Percentiles rank a stretch among this genome's conserved stretches.
Evolutionary conservation across 164 flowering plant genomes (phyloP).

Genomic region (Aristolochia contorta): DNA sequence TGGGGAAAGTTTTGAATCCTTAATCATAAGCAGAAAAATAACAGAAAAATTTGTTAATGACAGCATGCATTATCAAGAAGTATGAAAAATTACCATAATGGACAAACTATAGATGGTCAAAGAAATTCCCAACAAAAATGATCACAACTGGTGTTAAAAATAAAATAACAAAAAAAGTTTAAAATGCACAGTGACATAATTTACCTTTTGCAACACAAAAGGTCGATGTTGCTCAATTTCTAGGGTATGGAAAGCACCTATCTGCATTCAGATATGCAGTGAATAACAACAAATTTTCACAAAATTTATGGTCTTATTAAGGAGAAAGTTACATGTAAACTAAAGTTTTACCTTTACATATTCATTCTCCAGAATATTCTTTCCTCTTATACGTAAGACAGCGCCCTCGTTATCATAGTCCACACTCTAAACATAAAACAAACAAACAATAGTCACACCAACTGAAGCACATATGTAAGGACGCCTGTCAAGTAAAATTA

Average conservation of each 20-base stretch:
- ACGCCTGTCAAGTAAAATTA: no score
- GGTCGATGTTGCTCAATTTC: conserved; percentile 78
- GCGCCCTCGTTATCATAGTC: conserved; percentile 80
- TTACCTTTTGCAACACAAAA: conserved; percentile 79
- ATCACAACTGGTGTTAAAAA: no score
- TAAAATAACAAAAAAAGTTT: no score
- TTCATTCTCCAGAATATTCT: conserved; percentile 62
- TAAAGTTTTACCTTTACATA: conserved; percentile 50
- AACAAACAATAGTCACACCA: background rate
- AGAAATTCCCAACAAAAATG: no score
- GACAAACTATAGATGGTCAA: no score
- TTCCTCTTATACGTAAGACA: conserved; percentile 72
- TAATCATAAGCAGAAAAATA: no score
- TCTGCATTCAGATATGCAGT: conserved; percentile 32
- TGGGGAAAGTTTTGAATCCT: no score
- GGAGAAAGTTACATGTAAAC: background rate
- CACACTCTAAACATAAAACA: conserved; percentile 23
- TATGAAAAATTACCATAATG: no score
- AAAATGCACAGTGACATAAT: no score
- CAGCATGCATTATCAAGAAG: no score
- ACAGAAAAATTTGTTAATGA: no score
- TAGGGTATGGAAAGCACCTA: conserved; percentile 83
- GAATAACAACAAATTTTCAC: background rate
- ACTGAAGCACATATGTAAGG: no score
- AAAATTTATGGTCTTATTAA: background rate